Base-by-base conservation (phyloP, 2,329 filamentous ascomycete species). In the Claviceps cyperi region DNA sequence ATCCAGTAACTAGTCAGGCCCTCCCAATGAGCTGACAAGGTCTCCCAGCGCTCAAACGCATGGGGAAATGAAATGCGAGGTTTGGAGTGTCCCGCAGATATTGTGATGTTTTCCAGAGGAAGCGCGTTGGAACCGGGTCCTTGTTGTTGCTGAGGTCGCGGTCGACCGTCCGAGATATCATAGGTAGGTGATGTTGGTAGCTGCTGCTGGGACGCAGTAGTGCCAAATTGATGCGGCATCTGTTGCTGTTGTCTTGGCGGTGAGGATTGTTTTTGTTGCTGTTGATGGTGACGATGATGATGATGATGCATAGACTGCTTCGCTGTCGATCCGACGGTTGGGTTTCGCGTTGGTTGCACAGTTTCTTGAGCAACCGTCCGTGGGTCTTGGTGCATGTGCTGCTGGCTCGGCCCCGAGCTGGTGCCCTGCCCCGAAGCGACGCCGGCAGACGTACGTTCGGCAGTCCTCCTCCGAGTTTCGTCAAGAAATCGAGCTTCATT, bases 1-100 rank as follows among this genome's bases (percentile, higher is more conserved):
- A 98, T 92, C 91, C 92, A 98, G 68, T 95, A 97, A 52, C 88
- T 91, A 0, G 92, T 97, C 52, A 98, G 75, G 4, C 92, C 92
- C 65, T 98, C 92, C 92, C 92, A 98, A 59, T 97, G 91, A 5
- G 92, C 94, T 0, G 92, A 98, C 2, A 98, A 70, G 0, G 87
- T 91, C 64, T 98, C 92, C 92, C 92, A 98, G 53, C 92, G 79
- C 66, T 98, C 91, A 60, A 98, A 98, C 0, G 92, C 92, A 66
- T 97, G 92, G 0, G 92, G 92, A 57, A 98, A 97, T 0, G 83
- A 82, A 45, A 84, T 86, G 51, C 81, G 73, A 48, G 76, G 65
- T 48, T 75, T 68, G 3, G 62, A 54, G 41, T 54, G 51, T 24
- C 55, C 53, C 9, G 55, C 48, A 17, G 52, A 51, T 45, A 60